A percentile compares a stretch with the other conserved stretches of the same genome.
phyloP scores from a whole-genome alignment of 1,284 basidiomycete species.

The Fomitopsis pinicola region DNA sequence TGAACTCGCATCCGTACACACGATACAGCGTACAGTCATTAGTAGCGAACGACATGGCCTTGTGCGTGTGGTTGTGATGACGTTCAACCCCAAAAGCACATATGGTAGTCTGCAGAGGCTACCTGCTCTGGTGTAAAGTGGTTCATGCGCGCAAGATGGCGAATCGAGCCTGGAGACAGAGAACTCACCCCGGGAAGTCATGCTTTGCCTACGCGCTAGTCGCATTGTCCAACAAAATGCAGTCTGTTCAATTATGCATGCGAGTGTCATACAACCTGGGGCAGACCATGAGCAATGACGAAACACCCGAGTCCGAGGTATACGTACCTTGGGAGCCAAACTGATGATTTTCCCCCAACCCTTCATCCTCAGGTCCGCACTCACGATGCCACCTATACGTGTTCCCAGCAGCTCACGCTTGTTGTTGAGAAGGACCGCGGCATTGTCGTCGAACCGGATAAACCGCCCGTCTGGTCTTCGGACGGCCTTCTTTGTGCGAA shows the following conservation, averaged over 20 bases:
- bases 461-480: conserved; percentile 84
- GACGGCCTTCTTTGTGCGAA: conserved; percentile 83
- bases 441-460: conserved; percentile 96
- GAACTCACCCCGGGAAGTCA: too few relatives aligned
- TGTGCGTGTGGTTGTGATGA: too few relatives aligned
- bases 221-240: neutral
- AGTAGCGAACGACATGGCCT: too few relatives aligned
- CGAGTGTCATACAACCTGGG: conserved; percentile 3
- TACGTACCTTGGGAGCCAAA: conserved; percentile 82
- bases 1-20: too few relatives aligned
- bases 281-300: neutral
- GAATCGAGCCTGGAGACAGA: too few relatives aligned
- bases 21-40: too few relatives aligned
- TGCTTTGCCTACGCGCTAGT: neutral
- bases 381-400: conserved; percentile 91
- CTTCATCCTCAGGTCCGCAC: conserved; percentile 84
- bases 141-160: too few relatives aligned
- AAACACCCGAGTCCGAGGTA: neutral
- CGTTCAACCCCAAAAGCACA: too few relatives aligned
- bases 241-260: neutral
- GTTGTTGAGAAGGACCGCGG: conserved; percentile 93
- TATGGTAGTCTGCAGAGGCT: too few relatives aligned
- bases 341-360: conserved; percentile 96
- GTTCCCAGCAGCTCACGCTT: conserved; percentile 97
- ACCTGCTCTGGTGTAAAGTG: too few relatives aligned